Evolutionary conservation across 1,284 basidiomycete species (phyloP), one percentile per base, ranked within the genome.

Genomic region (Cystobasidium sp.): DNA sequence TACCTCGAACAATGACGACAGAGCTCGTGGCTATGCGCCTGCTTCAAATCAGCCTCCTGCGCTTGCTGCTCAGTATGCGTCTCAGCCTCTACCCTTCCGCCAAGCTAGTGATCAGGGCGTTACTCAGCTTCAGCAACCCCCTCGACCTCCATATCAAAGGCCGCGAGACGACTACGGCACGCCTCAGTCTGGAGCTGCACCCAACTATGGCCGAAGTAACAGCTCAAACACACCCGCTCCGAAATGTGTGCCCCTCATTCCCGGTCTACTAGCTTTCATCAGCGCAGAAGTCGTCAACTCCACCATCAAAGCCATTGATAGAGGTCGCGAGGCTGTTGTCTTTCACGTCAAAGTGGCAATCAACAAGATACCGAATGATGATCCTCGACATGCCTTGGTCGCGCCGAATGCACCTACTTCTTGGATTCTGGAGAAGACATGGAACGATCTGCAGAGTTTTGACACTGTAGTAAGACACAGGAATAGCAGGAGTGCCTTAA

Each of bases 341-440:
- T 95, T 96, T 81, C 84, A 91, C 76, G 88, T 95, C 67, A 76
- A 78, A 18, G 77, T 84, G 62, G 76, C 78, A 12, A 75, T 83
- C 39, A 78, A 65, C 39, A 79, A 72, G 65, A 83, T 84, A 75
- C 88, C 90, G 16, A 64, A 76, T 62, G 77, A 78, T 24, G 77
- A 79, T 52, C 37, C 70, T 20, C 72, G 75, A 76, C 75, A 68
- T 75, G 76, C 61, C 85, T 88, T 77, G 89, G 88, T 24, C 87
- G 88, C 7, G 84, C 86, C 70, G 86, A 87, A 53, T 89, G 90
- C 80, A n/a, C 82, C 81, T 0, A 87, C 90, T 37, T 84, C 86
- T 0, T 99, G 96, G 95, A 91, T 88, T 79, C 87, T 98, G 39
- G 94, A 97, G 84, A 99, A 99, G 84, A 85, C 92, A 82, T 96